phyloP scores from a whole-genome alignment of 2,329 filamentous ascomycete species.

The Aspergillus sp. region DNA sequence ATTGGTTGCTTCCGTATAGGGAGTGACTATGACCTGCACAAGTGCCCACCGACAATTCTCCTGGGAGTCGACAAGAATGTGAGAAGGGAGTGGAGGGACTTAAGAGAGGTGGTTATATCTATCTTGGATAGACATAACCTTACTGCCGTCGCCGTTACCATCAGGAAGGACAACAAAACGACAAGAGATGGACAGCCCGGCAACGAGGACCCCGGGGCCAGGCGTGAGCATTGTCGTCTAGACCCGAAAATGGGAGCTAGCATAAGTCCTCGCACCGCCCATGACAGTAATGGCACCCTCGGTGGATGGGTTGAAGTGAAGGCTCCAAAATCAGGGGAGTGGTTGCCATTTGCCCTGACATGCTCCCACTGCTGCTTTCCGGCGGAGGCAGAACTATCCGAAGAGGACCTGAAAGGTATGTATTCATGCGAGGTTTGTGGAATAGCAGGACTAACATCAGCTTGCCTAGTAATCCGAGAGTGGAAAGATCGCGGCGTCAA shows the following conservation, averaged over 20 bases:
- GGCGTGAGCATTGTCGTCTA: not conserved
- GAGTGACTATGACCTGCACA: not conserved
- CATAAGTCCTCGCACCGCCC: not conserved
- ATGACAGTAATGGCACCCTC: not conserved
- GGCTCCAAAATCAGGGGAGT: not conserved
- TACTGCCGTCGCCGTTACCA: not conserved
- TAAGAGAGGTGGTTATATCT: not conserved
- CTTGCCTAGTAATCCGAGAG: not conserved
- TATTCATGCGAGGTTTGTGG: no score
- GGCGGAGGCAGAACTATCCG: not conserved
- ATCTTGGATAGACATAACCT: not conserved
- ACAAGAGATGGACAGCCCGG: not conserved
- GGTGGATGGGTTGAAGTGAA: not conserved
- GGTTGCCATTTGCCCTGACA: not conserved
- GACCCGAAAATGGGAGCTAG: not conserved
- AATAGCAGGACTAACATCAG: no score
- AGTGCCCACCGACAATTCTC: slow-evolving; percentile 2
- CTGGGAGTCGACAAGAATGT: not conserved
- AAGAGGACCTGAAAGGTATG: not conserved
- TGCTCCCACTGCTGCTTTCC: not conserved
- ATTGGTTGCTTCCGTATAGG: not conserved
- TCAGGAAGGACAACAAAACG: not conserved
- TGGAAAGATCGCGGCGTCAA: not conserved
- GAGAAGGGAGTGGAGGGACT: not conserved
- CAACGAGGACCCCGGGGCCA: not conserved